Conservation (phyloP, 805 yeast genomes). For the Kuraishia borneana region DNA sequence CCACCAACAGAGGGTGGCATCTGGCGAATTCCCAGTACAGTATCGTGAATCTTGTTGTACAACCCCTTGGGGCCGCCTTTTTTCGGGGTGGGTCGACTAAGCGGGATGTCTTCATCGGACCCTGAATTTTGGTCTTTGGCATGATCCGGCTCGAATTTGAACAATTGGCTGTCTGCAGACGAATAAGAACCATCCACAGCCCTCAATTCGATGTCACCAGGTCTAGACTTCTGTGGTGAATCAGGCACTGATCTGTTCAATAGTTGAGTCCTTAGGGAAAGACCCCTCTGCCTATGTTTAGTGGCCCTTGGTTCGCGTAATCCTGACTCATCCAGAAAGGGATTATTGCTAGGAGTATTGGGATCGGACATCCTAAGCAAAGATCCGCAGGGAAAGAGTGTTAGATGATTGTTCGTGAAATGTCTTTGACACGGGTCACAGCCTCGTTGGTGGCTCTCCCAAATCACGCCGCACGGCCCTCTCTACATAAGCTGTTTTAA, state of each 20-base stretch:
- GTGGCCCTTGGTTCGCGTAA: conserved; percentile 12
- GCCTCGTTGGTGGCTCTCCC: too few relatives aligned
- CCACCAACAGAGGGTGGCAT: conserved; percentile 55
- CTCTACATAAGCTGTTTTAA: too few relatives aligned
- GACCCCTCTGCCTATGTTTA: conserved; percentile 45
- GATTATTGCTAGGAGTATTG: too few relatives aligned
- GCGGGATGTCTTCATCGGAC: not conserved
- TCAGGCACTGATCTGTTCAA: conserved; percentile 31
- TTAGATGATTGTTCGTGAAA: too few relatives aligned
- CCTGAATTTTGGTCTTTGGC: not conserved
- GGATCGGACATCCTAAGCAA: too few relatives aligned
- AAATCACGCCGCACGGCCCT: too few relatives aligned
- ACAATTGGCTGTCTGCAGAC: conserved; percentile 2
- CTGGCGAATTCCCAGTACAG: conserved; percentile 32
- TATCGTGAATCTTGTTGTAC: conserved; percentile 16
- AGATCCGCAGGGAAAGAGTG: too few relatives aligned
- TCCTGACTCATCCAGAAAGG: conserved; percentile 3
- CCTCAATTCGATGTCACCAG: conserved; percentile 20
- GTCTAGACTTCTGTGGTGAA: conserved; percentile 15
- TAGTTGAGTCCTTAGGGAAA: conserved; percentile 56
- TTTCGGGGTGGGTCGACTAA: too few relatives aligned
- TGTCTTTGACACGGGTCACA: too few relatives aligned
- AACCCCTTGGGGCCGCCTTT: conserved; percentile 3
- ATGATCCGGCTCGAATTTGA: conserved; percentile 5
- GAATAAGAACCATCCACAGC: conserved; percentile 16